These are phyloP conservation scores for Cytospora piceicola DNA, from an alignment of 2,329 filamentous ascomycete genomes.

Conservation along the genomic window DNA sequence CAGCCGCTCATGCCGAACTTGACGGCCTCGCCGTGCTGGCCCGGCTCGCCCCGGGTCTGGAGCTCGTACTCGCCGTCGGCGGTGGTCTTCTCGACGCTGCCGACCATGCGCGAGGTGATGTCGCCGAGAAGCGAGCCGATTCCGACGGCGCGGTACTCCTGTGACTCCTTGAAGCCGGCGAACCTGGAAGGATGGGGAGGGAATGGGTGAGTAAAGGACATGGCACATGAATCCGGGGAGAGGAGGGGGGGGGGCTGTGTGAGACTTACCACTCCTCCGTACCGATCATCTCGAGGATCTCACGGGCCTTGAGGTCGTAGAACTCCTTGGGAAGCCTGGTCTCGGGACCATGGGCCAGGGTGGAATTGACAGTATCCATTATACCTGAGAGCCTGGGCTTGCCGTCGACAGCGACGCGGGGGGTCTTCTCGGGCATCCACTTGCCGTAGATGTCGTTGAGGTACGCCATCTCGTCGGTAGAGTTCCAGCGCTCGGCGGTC, in stretches of 20 bases:
- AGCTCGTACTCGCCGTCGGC: slow-evolving; percentile 56
- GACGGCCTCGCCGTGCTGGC: slow-evolving; percentile 51
- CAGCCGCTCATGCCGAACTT: slow-evolving; percentile 83
- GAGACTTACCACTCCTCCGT: slow-evolving; percentile 84
- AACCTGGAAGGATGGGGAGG: slow-evolving; percentile 6
- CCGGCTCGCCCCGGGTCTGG: slow-evolving; percentile 40
- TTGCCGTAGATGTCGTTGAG: slow-evolving; percentile 76
- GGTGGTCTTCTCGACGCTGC: slow-evolving; percentile 61
- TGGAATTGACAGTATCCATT: slow-evolving; percentile 93
- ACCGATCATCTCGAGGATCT: slow-evolving; percentile 73
- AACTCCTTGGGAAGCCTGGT: slow-evolving; percentile 84
- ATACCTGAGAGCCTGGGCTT: slow-evolving; percentile 85
- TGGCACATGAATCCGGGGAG: background rate
- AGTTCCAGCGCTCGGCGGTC: slow-evolving; percentile 74
- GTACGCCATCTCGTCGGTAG: slow-evolving; percentile 79
- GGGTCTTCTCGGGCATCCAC: slow-evolving; percentile 77
- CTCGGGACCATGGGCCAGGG: slow-evolving; percentile 77
- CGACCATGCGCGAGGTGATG: slow-evolving; percentile 75
- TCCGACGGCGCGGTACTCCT: slow-evolving; percentile 86
- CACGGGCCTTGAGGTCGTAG: slow-evolving; percentile 74
- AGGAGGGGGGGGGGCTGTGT: no score
- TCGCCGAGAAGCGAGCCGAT: slow-evolving; percentile 87
- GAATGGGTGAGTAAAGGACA: background rate
- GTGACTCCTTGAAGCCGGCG: slow-evolving; percentile 78
- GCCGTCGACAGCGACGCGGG: slow-evolving; percentile 78